Conservation (phyloP, 75 land plant genomes). For the Picea glauca region DNA sequence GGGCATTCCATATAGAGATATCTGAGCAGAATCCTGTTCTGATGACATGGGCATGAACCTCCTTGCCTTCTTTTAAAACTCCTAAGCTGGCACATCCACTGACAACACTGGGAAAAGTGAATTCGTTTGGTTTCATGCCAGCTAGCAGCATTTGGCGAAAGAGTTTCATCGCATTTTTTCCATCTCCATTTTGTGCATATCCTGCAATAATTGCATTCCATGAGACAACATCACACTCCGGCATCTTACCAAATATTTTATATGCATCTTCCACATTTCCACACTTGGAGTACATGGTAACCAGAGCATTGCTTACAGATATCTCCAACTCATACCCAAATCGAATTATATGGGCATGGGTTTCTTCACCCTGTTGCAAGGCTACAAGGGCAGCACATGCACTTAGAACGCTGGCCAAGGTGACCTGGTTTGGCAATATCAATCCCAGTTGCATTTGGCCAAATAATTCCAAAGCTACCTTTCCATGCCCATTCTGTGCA, state of each 20-base stretch:
- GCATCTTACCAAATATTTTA: slow-evolving; percentile 16
- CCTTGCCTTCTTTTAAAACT: background rate
- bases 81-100: too few species aligned
- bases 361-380: too few species aligned
- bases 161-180: too few species aligned
- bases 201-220: slow-evolving; percentile 29
- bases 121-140: too few species aligned
- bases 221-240: slow-evolving; percentile 14
- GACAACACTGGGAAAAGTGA: too few species aligned
- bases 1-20: too few species aligned
- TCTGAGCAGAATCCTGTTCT: too few species aligned
- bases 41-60: too few species aligned
- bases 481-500: slow-evolving; percentile 38
- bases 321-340: slow-evolving; percentile 12
- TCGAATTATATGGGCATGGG: background rate
- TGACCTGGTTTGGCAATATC: slow-evolving; percentile 8
- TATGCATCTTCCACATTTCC: slow-evolving; percentile 15
- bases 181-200: slow-evolving; percentile 3
- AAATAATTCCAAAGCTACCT: too few species aligned
- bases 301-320: slow-evolving; percentile 16
- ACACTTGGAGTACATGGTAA: slow-evolving; percentile 25
- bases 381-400: slow-evolving; percentile 4
- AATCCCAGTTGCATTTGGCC: slow-evolving; percentile 3
- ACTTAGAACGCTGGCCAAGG: slow-evolving; percentile 11
- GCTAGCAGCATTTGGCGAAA: too few species aligned